These are phyloP conservation scores for Tricholomella constricta DNA, from an alignment of 768 basidiomycete species.

Conservation along the genomic window DNA sequence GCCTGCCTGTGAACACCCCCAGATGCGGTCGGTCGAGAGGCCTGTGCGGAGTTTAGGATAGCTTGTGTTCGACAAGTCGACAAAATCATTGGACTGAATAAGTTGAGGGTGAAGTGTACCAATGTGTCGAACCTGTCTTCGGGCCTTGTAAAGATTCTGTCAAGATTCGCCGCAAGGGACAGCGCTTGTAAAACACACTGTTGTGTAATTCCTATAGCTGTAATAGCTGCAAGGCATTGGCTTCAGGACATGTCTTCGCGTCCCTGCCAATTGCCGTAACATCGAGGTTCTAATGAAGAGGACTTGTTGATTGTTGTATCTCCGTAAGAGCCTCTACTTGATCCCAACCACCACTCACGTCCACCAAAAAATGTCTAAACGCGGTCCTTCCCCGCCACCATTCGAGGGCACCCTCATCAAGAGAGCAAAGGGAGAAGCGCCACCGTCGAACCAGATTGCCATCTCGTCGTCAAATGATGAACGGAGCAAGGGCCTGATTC, in stretches of 20 bases:
- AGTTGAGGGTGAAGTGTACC: background rate
- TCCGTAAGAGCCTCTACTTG: constrained; percentile 3
- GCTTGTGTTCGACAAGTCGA: background rate
- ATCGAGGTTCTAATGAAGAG: background rate
- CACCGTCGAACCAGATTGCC: constrained; percentile 62
- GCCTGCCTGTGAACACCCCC: background rate
- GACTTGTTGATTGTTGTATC: constrained; percentile 15
- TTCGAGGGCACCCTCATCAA: constrained; percentile 61
- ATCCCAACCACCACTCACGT: background rate
- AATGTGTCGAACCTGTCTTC: background rate
- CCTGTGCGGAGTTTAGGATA: background rate
- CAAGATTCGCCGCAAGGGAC: too few relatives aligned
- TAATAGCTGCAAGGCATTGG: too few relatives aligned
- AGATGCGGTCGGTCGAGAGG: background rate
- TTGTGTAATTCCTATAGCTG: too few relatives aligned
- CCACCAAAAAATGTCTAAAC: constrained; percentile 66
- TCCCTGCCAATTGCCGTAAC: background rate
- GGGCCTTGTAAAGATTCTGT: too few relatives aligned
- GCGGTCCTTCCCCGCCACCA: constrained; percentile 61
- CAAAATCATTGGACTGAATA: background rate
- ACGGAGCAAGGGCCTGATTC: constrained; percentile 74
- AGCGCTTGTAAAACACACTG: too few relatives aligned
- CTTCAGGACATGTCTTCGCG: background rate
- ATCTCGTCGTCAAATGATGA: constrained; percentile 79
- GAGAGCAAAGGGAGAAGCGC: constrained; percentile 54